Percentiles rank a stretch among this genome's conserved stretches.
Conservation (phyloP, 1,284 basidiomycete species). For the Trametes versicolor region DNA sequence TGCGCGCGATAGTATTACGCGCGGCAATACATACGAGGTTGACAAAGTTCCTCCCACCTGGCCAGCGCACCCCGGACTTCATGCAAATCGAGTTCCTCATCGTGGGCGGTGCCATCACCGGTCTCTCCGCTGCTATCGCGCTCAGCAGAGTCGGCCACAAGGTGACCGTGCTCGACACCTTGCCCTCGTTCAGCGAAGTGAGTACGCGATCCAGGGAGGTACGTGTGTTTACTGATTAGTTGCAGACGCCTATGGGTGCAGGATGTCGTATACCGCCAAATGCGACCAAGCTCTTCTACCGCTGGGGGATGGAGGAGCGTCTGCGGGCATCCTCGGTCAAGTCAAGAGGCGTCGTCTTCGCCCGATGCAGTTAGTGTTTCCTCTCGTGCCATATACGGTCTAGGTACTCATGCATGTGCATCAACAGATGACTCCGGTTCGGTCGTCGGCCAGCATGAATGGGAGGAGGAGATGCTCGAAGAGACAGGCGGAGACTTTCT, state of each 20-base stretch:
- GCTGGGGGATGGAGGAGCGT: conserved; percentile 44
- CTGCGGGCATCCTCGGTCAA: conserved; percentile 30
- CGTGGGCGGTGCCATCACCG: conserved; percentile 44
- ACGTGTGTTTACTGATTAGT: neutral
- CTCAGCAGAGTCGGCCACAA: conserved; percentile 44
- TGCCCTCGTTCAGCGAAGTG: conserved; percentile 32
- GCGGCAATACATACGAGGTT: neutral
- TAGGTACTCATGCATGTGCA: neutral
- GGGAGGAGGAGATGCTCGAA: conserved; percentile 40
- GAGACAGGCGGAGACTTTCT: conserved; percentile 43
- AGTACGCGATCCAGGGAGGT: neutral
- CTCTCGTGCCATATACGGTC: neutral
- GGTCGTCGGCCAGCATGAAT: conserved; percentile 35
- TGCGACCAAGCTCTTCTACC: conserved; percentile 39
- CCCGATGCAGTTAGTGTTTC: conserved; percentile 20
- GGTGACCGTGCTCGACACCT: conserved; percentile 44
- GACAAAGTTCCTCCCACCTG: neutral
- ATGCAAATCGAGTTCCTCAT: conserved; percentile 44
- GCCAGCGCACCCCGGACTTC: conserved; percentile 25
- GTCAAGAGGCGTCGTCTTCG: conserved; percentile 32
- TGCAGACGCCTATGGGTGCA: conserved; percentile 33
- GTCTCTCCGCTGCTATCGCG: conserved; percentile 43
- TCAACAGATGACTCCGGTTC: conserved; percentile 39
- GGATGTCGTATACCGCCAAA: conserved; percentile 44
- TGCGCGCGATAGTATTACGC: neutral